These are phyloP conservation scores for Saccharomyces pastorianus DNA, from an alignment of 1,139 yeast genomes.

Conservation along the genomic window DNA sequence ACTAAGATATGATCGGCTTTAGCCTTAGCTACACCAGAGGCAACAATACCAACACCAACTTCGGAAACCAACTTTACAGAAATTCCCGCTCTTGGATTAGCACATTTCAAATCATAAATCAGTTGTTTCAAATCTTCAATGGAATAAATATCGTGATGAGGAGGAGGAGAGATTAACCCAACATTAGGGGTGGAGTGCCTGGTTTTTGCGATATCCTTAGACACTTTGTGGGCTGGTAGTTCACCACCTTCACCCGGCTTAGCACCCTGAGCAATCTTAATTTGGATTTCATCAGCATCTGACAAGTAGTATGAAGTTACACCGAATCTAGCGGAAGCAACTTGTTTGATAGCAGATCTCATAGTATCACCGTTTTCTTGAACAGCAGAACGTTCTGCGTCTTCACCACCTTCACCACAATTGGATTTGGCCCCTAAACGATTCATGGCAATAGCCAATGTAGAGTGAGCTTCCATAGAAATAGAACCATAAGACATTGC, in stretches of 20 bases:
- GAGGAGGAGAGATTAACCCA: slow-evolving; percentile 95
- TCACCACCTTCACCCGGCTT: slow-evolving; percentile 99
- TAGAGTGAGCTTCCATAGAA: slow-evolving; percentile 96
- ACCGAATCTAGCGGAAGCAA: slow-evolving; percentile 97
- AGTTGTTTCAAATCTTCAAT: slow-evolving; percentile 96
- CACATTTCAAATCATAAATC: slow-evolving; percentile 90
- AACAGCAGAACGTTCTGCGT: slow-evolving; percentile 77
- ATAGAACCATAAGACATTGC: slow-evolving; percentile 99
- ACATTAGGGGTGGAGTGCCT: slow-evolving; percentile 97
- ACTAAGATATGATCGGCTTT: slow-evolving; percentile 94
- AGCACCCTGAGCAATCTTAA: slow-evolving; percentile 99
- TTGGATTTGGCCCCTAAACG: slow-evolving; percentile 95
- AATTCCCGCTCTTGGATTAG: slow-evolving; percentile 94
- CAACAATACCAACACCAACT: slow-evolving; percentile 98
- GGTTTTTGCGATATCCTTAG: slow-evolving; percentile 82
- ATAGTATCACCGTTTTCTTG: slow-evolving; percentile 88
- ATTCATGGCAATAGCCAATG: slow-evolving; percentile 97
- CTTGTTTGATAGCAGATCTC: slow-evolving; percentile 96
- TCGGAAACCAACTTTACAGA: slow-evolving; percentile 94
- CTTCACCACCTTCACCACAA: slow-evolving; percentile 99
- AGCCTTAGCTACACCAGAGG: slow-evolving; percentile 98
- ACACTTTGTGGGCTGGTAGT: slow-evolving; percentile 90
- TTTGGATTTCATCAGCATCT: slow-evolving; percentile 95
- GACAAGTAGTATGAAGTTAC: slow-evolving; percentile 90
- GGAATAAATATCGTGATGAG: slow-evolving; percentile 96